Conservation (phyloP, 768 basidiomycete species). For the Tubosaeta sp. region DNA sequence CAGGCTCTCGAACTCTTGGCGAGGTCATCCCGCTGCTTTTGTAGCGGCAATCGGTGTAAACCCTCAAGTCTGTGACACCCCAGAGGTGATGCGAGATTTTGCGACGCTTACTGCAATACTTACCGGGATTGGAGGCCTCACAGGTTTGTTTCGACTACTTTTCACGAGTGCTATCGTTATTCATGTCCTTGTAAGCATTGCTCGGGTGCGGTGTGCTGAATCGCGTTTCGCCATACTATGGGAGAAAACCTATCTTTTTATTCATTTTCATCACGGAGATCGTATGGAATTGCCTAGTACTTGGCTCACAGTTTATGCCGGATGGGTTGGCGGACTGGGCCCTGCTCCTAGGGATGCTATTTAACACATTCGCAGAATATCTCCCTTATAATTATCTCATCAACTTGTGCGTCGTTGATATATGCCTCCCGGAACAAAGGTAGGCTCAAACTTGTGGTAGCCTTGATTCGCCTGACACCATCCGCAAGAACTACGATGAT, state of each 20-base stretch:
- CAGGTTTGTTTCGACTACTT: slow-evolving; percentile 12
- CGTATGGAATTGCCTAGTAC: slow-evolving; percentile 11
- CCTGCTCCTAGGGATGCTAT: slow-evolving; percentile 18
- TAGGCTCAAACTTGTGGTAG: neutral
- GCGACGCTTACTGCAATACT: slow-evolving; percentile 17
- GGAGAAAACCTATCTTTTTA: slow-evolving; percentile 23
- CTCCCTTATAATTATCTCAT: slow-evolving; percentile 16
- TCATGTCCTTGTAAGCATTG: slow-evolving; percentile 25
- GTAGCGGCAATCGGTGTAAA: slow-evolving; percentile 4
- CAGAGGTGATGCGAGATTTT: slow-evolving; percentile 21
- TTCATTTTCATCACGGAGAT: slow-evolving; percentile 6
- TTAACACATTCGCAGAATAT: slow-evolving; percentile 7
- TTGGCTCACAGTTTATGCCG: slow-evolving; percentile 14
- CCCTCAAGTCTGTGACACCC: slow-evolving; percentile 16
- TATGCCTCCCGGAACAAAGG: slow-evolving; percentile 24
- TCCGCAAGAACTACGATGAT: slow-evolving; percentile 22
- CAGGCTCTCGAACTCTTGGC: slow-evolving; percentile 17
- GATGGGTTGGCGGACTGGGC: slow-evolving; percentile 12
- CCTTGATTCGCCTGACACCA: slow-evolving; percentile 4
- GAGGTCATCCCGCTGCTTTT: slow-evolving; percentile 7
- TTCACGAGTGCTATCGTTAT: neutral
- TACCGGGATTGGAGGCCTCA: slow-evolving; percentile 12
- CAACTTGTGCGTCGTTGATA: slow-evolving; percentile 29
- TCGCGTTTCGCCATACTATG: slow-evolving; percentile 23
- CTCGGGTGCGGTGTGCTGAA: slow-evolving; percentile 20